phyloP scores from a whole-genome alignment of 495 filamentous ascomycete genomes.

The Pseudevernia furfuracea region DNA sequence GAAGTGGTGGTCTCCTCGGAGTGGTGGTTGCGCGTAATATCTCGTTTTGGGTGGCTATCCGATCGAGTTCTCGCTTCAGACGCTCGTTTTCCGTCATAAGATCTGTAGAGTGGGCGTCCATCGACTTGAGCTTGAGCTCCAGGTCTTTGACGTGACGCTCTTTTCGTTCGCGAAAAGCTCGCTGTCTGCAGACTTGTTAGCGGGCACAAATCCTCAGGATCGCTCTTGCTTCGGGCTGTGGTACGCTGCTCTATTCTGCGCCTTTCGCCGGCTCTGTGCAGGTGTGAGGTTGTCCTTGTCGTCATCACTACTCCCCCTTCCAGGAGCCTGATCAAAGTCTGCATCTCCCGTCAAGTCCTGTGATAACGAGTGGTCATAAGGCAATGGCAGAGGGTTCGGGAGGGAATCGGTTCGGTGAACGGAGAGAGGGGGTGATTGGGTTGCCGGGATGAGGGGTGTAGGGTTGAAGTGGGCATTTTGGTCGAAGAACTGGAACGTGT shows the following conservation, averaged over 20 bases:
- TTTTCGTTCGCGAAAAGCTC: conserved; percentile 95
- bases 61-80: conserved; percentile 71
- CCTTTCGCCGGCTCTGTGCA: conserved; percentile 80
- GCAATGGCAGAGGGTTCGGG: conserved; percentile 32
- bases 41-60: conserved; percentile 82
- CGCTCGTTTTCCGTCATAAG: conserved; percentile 72
- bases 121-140: conserved; percentile 70
- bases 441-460: conserved; percentile 32
- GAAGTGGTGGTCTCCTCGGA: conserved; percentile 28
- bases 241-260: conserved; percentile 94
- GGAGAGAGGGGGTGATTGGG: conserved; percentile 43
- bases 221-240: conserved; percentile 30
- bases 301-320: conserved; percentile 45
- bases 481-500: conserved; percentile 35
- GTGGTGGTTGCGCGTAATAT: conserved; percentile 70
- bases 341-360: conserved; percentile 28
- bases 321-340: conserved; percentile 31
- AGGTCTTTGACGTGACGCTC: conserved; percentile 89
- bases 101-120: conserved; percentile 51
- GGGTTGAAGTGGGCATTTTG: conserved; percentile 33
- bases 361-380: conserved; percentile 21
- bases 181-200: conserved; percentile 56
- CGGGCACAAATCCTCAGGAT: conserved; percentile 3
- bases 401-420: conserved; percentile 28
- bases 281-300: conserved; percentile 67